phyloP scores from a whole-genome alignment of 768 basidiomycete species.

The Flagelloscypha sp. region DNA sequence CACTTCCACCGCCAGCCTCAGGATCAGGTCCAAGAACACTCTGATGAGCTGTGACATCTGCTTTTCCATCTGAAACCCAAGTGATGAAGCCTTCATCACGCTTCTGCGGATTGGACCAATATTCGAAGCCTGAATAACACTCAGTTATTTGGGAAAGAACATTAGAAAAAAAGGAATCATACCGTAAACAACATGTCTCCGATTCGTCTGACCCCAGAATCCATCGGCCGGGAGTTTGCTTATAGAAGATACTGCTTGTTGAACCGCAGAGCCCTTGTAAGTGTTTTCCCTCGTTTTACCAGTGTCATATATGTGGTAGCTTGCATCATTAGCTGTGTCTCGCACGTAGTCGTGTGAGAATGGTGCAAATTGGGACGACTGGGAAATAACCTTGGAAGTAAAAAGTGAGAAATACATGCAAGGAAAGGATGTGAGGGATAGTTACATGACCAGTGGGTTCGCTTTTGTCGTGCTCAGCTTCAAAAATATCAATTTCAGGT shows the following conservation, averaged over 20 bases:
- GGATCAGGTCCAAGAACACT: slow-evolving; percentile 43
- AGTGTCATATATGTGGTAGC: slow-evolving; percentile 29
- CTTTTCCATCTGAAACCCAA: slow-evolving; percentile 42
- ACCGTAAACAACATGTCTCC: slow-evolving; percentile 12
- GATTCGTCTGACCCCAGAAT: slow-evolving; percentile 32
- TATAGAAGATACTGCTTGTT: slow-evolving; percentile 41
- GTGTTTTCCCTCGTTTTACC: slow-evolving; percentile 25
- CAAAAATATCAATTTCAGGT: slow-evolving; percentile 88
- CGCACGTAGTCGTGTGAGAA: slow-evolving; percentile 40
- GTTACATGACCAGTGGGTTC: slow-evolving; percentile 37
- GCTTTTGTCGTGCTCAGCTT: slow-evolving; percentile 82
- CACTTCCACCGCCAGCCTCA: slow-evolving; percentile 16
- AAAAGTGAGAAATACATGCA: background rate
- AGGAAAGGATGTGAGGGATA: slow-evolving; percentile 3
- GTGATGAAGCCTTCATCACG: slow-evolving; percentile 50
- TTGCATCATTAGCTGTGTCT: too few relatives aligned
- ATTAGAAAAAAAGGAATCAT: slow-evolving; percentile 27
- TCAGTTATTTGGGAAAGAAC: slow-evolving; percentile 35
- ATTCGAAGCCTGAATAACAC: slow-evolving; percentile 55
- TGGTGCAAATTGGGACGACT: slow-evolving; percentile 61
- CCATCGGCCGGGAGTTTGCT: slow-evolving; percentile 30
- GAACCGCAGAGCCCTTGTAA: slow-evolving; percentile 33
- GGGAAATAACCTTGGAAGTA: slow-evolving; percentile 52
- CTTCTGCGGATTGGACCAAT: slow-evolving; percentile 53
- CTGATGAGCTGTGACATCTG: slow-evolving; percentile 28